phyloP scores from a whole-genome alignment of 2,329 filamentous ascomycete species.

The Cordyceps pruinosa region DNA sequence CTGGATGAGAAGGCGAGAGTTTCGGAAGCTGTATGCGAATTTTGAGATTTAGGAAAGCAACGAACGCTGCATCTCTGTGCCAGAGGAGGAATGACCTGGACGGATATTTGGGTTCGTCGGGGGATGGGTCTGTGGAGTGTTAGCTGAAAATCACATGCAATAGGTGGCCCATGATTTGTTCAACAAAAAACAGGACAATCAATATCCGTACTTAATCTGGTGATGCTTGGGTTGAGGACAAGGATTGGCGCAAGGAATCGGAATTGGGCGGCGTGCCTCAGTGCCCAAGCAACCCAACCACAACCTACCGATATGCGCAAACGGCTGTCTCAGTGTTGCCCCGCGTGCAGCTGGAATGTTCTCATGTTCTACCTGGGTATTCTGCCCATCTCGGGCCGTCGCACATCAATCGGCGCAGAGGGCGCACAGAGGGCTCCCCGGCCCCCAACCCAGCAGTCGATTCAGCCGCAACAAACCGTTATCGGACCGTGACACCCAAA shows the following conservation, averaged over 20 bases:
- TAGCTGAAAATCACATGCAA: conserved; percentile 12
- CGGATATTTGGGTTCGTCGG: conserved; percentile 4
- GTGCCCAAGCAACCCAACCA: neutral
- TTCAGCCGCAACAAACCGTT: neutral
- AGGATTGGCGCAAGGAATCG: neutral
- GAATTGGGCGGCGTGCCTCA: neutral
- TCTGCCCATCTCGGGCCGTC: conserved; percentile 6
- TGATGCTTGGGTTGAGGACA: neutral
- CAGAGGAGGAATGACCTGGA: neutral
- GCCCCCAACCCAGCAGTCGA: neutral
- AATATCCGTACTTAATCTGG: neutral
- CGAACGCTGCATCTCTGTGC: neutral
- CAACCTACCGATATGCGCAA: neutral
- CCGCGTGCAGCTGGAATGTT: neutral
- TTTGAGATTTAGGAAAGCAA: neutral
- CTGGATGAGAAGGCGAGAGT: neutral
- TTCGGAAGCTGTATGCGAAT: neutral
- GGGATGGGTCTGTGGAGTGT: conserved; percentile 8
- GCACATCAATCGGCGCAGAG: neutral
- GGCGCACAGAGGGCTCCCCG: neutral
- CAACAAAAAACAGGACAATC: conserved; percentile 1
- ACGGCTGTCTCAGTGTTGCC: neutral
- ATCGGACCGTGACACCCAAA: neutral
- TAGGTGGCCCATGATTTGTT: neutral
- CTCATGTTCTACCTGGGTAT: neutral